Percentiles rank a stretch among this genome's conserved stretches.
Evolutionary conservation across 2,329 filamentous ascomycete species (phyloP).

Genomic region (Epichloe elymi): DNA sequence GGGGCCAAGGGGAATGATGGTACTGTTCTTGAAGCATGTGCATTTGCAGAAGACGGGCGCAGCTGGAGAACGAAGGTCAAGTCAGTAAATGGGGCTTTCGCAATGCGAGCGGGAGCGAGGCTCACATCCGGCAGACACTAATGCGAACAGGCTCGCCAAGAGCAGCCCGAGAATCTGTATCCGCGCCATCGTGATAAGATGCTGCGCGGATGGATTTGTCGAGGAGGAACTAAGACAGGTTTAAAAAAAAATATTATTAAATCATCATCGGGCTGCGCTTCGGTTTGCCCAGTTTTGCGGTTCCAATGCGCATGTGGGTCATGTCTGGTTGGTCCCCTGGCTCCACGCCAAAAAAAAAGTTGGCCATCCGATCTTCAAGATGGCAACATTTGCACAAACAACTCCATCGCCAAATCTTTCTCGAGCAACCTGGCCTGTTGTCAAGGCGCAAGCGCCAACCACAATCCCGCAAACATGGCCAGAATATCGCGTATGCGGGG

Average conservation of each 20-base stretch:
- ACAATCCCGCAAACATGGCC: conserved; percentile 22
- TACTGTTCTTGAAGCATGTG: conserved; percentile 57
- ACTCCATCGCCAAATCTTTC: not conserved
- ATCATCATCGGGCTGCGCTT: no score
- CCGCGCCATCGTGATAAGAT: conserved; percentile 23
- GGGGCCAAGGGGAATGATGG: conserved; percentile 47
- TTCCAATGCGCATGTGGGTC: not conserved
- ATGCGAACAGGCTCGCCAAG: conserved; percentile 20
- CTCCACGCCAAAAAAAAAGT: conserved; percentile 6
- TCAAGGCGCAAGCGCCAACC: not conserved
- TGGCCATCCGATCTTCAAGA: conserved; percentile 1
- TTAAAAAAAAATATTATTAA: no score
- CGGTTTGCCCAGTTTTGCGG: no score
- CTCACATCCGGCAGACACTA: conserved; percentile 31
- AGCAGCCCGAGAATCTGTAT: conserved; percentile 24
- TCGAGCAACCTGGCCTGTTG: not conserved
- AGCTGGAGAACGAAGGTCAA: conserved; percentile 22
- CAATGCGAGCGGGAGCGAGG: conserved; percentile 2
- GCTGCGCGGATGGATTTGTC: not conserved
- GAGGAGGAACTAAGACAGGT: not conserved
- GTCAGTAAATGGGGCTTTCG: conserved; percentile 6
- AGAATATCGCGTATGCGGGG: conserved; percentile 27
- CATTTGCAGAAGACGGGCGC: conserved; percentile 57
- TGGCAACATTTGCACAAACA: not conserved
- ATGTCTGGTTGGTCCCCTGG: conserved; percentile 12